Conservation (phyloP, 2,329 filamentous ascomycete species). For the Lasiodiplodia sp. region DNA sequence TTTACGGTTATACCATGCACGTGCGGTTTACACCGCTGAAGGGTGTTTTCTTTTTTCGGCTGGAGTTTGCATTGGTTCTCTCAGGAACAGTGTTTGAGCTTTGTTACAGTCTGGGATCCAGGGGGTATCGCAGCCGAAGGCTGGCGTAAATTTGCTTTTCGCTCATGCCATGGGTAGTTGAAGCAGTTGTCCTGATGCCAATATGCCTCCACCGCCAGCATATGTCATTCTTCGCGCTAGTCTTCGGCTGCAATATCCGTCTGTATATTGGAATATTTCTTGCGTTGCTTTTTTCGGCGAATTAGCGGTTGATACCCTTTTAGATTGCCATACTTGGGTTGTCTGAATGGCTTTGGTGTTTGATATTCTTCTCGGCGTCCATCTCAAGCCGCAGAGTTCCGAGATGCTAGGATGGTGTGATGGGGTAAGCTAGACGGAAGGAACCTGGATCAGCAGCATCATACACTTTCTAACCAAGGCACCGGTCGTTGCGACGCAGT, state of each 20-base stretch:
- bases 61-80: background rate
- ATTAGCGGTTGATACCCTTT: background rate
- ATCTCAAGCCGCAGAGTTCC: background rate
- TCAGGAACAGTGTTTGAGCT: background rate
- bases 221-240: too few species aligned
- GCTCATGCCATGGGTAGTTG: too few species aligned
- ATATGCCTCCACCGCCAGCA: too few species aligned
- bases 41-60: background rate
- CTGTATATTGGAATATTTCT: too few species aligned
- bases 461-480: background rate
- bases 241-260: too few species aligned
- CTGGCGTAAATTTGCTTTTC: too few species aligned
- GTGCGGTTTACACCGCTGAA: background rate
- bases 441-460: background rate
- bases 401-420: background rate
- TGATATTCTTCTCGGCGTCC: background rate
- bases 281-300: background rate
- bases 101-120: slow-evolving; percentile 1
- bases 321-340: background rate
- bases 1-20: slow-evolving; percentile 14
- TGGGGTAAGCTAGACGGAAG: background rate
- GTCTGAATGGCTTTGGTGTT: slow-evolving; percentile 2
- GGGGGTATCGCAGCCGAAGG: background rate
- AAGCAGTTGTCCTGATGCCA: too few species aligned
- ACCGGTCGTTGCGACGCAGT: background rate